These are phyloP conservation scores for Ogataea methanolica DNA, from an alignment of 805 yeast genomes.

Conservation along the genomic window DNA sequence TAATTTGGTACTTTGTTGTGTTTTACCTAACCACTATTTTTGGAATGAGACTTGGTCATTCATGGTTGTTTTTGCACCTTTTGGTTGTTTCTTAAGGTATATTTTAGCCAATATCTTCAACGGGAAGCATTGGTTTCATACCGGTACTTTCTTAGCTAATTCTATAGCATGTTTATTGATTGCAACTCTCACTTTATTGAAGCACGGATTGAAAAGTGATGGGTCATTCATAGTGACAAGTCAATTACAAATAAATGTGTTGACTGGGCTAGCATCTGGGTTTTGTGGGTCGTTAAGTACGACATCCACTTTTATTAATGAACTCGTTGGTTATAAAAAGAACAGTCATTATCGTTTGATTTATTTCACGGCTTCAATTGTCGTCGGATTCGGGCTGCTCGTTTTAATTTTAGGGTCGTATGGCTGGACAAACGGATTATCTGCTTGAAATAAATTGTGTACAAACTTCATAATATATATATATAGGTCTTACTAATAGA, in stretches of 20 bases:
- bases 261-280: constrained; percentile 24
- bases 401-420: constrained; percentile 67
- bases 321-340: constrained; percentile 34
- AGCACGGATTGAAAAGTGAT: constrained; percentile 11
- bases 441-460: not conserved
- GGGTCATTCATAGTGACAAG: constrained; percentile 7
- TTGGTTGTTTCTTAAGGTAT: constrained; percentile 61
- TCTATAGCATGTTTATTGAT: constrained; percentile 19
- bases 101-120: constrained; percentile 51
- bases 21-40: constrained; percentile 26
- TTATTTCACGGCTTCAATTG: constrained; percentile 49
- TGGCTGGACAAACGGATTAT: constrained; percentile 58
- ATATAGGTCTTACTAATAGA: not conserved
- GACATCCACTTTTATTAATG: constrained; percentile 73
- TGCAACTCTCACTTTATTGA: constrained; percentile 16
- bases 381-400: constrained; percentile 41
- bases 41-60: constrained; percentile 71
- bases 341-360: constrained; percentile 32
- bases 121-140: constrained; percentile 42
- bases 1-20: constrained; percentile 38
- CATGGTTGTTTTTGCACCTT: constrained; percentile 61
- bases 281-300: constrained; percentile 35
- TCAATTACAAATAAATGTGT: constrained; percentile 13
- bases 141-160: constrained; percentile 43
- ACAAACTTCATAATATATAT: not conserved